Evolutionary conservation across 177 flowering plant genomes (phyloP).

Genomic region (Tripterygium wilfordii): DNA sequence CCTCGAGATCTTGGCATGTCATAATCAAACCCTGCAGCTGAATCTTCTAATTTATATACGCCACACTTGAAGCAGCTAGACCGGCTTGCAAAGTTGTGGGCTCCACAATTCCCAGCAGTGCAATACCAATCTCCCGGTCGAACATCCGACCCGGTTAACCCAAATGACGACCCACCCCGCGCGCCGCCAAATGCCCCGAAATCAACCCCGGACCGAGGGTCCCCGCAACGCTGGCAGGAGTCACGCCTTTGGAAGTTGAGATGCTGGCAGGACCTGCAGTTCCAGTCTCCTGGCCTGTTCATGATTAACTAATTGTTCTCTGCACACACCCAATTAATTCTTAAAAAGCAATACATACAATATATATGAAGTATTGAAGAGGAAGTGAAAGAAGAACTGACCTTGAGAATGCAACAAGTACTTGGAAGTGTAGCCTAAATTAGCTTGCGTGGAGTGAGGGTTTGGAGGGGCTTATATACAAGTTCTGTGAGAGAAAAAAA

Average conservation of each 20-base stretch:
- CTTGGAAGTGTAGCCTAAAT: too few relatives aligned
- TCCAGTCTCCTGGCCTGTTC: conserved; percentile 93
- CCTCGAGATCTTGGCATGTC: conserved; percentile 49
- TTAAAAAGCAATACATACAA: too few relatives aligned
- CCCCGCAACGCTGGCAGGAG: conserved; percentile 72
- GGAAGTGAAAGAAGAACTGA: too few relatives aligned
- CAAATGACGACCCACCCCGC: conserved; percentile 43
- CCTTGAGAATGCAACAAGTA: too few relatives aligned
- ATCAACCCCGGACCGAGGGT: conserved; percentile 37
- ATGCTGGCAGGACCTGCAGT: conserved; percentile 88
- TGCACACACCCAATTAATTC: too few relatives aligned
- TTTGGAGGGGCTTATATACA: conserved; percentile 36
- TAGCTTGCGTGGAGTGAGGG: too few relatives aligned
- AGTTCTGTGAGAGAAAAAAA: conserved; percentile 4
- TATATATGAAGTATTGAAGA: too few relatives aligned
- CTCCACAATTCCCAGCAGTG: conserved; percentile 54
- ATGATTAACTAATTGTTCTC: conserved; percentile 21
- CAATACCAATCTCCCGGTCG: conserved; percentile 93
- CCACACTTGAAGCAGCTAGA: conserved; percentile 91
- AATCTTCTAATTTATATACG: conserved; percentile 56
- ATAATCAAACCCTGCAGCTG: conserved; percentile 25
- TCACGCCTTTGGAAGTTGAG: conserved; percentile 80
- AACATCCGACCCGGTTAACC: conserved; percentile 63
- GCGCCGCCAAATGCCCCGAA: conserved; percentile 36
- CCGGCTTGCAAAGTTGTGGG: conserved; percentile 89